These are phyloP conservation scores for Phialophora expanda DNA, from an alignment of 2,329 filamentous ascomycete species.

Conservation along the genomic window DNA sequence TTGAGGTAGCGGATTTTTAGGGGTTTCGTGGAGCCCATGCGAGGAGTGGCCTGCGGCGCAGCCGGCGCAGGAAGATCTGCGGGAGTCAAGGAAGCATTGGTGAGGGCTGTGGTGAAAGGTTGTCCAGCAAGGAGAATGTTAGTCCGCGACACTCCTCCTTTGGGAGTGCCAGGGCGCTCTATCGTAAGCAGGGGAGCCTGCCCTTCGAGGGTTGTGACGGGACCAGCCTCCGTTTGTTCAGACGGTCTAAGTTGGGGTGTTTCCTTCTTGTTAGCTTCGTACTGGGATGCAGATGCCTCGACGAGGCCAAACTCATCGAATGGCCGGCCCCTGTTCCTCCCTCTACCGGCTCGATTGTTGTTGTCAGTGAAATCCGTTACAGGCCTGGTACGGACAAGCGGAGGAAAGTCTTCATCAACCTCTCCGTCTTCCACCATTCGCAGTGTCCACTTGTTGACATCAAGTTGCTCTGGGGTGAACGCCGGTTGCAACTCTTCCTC, in stretches of 20 bases:
- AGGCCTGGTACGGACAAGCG: slow-evolving; percentile 61
- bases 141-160: slow-evolving; percentile 38
- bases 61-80: slow-evolving; percentile 54
- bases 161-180: slow-evolving; percentile 26
- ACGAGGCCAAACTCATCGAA: slow-evolving; percentile 72
- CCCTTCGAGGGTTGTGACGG: slow-evolving; percentile 36
- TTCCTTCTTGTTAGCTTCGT: slow-evolving; percentile 62
- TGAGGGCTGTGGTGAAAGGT: slow-evolving; percentile 53
- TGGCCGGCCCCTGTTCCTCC: slow-evolving; percentile 65
- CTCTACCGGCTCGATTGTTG: slow-evolving; percentile 65
- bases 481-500: slow-evolving; percentile 63
- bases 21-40: slow-evolving; percentile 63
- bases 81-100: slow-evolving; percentile 52
- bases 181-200: slow-evolving; percentile 22
- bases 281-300: slow-evolving; percentile 61
- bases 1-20: slow-evolving; percentile 66
- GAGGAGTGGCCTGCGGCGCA: slow-evolving; percentile 55
- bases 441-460: slow-evolving; percentile 67
- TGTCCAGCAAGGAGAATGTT: slow-evolving; percentile 52
- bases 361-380: slow-evolving; percentile 70
- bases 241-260: slow-evolving; percentile 57
- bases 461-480: slow-evolving; percentile 58
- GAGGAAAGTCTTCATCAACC: slow-evolving; percentile 69
- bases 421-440: slow-evolving; percentile 73
- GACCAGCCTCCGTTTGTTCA: slow-evolving; percentile 43